Conservation (phyloP, 2,329 filamentous ascomycete species). For the Thelonectria rubi region DNA sequence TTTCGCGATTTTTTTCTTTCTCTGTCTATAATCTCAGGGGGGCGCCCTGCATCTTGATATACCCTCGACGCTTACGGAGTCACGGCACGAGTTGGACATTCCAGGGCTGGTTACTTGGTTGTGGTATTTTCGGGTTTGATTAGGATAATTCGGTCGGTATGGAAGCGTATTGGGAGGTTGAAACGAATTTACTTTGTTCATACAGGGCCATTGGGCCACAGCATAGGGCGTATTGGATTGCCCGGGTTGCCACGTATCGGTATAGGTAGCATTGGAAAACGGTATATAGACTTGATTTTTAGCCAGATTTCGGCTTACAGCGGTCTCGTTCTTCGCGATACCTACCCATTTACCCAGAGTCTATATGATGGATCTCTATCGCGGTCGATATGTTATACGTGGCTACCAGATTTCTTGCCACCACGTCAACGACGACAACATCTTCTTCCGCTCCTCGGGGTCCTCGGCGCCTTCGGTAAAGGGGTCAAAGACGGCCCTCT, state of each 20-base stretch:
- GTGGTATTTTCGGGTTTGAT: not conserved
- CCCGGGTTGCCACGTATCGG: no score
- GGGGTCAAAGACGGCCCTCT: slow-evolving; percentile 60
- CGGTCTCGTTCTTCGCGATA: not conserved
- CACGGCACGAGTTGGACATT: slow-evolving; percentile 4
- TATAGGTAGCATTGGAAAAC: not conserved
- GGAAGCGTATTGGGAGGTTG: not conserved
- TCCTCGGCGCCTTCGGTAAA: slow-evolving; percentile 51
- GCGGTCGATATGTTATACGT: not conserved
- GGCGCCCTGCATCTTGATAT: slow-evolving; percentile 14
- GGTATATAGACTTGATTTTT: not conserved
- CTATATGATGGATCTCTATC: not conserved
- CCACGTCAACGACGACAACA: slow-evolving; percentile 51
- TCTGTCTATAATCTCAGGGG: slow-evolving; percentile 1
- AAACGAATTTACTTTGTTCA: slow-evolving; percentile 11
- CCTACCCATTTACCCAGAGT: not conserved
- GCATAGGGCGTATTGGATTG: not conserved
- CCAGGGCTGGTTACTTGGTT: slow-evolving; percentile 9
- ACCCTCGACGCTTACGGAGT: slow-evolving; percentile 11
- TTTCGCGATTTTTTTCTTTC: not conserved
- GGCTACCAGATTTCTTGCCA: slow-evolving; percentile 69
- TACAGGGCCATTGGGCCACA: slow-evolving; percentile 3
- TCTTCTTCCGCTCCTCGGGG: slow-evolving; percentile 51
- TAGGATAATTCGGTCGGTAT: not conserved
- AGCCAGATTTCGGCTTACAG: not conserved